A percentile compares a stretch with the other conserved stretches of the same genome.
phyloP scores from a whole-genome alignment of 2,329 filamentous ascomycete species.

The Phialophora chinensis region DNA sequence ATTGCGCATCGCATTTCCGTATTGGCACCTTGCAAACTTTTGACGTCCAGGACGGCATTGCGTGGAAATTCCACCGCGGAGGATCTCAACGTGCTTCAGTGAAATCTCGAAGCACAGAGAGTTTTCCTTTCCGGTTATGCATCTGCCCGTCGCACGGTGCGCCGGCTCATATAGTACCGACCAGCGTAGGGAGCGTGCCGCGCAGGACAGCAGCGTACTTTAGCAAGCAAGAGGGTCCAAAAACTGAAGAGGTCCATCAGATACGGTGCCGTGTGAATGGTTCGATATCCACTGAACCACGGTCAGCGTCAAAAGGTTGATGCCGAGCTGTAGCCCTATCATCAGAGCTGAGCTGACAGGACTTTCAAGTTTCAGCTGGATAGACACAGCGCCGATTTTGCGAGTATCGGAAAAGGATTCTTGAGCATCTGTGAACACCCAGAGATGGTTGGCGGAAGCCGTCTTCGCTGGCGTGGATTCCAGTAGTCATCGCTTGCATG shows the following conservation, averaged over 20 bases:
- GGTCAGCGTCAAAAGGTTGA: neutral
- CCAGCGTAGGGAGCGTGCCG: neutral
- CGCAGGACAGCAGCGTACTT: neutral
- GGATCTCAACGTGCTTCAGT: neutral
- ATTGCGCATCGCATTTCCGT: slow-evolving; percentile 6
- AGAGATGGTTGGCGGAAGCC: neutral
- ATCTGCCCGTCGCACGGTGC: neutral
- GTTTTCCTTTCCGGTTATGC: neutral
- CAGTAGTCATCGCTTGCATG: neutral
- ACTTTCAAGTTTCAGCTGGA: neutral
- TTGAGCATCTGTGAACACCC: neutral
- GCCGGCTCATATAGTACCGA: neutral
- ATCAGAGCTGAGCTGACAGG: neutral
- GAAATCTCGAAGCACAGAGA: neutral
- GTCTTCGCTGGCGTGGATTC: neutral
- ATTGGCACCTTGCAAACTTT: slow-evolving; percentile 1
- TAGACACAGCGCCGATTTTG: neutral
- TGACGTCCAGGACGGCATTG: neutral
- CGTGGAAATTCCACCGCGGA: neutral
- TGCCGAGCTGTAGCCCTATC: neutral
- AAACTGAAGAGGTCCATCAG: neutral
- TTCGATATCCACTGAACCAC: neutral
- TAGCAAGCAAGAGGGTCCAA: neutral
- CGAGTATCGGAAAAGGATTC: neutral
- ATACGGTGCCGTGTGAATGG: neutral